phyloP scores from a whole-genome alignment of 495 filamentous ascomycete species.

The Aspergillus homomorphus region DNA sequence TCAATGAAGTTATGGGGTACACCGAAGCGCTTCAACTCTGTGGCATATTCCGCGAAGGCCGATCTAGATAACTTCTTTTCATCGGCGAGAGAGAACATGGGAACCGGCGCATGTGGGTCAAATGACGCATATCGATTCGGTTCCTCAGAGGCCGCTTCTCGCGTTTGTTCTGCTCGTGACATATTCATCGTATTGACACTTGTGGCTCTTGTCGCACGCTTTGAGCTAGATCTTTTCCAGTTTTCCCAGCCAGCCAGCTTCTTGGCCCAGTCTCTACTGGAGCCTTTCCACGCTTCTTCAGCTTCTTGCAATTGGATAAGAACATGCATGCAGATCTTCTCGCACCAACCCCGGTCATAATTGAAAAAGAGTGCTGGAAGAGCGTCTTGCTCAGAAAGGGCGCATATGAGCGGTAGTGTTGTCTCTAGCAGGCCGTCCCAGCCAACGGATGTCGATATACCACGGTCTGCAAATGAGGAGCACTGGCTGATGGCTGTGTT shows the following conservation, averaged over 20 bases:
- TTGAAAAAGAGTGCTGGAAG: conserved; percentile 76
- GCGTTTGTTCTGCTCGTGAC: conserved; percentile 50
- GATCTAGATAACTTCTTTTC: conserved; percentile 45
- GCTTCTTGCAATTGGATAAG: conserved; percentile 46
- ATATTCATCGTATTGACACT: conserved; percentile 37
- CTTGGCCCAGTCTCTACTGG: conserved; percentile 55
- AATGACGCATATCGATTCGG: conserved; percentile 56
- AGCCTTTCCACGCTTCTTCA: conserved; percentile 55
- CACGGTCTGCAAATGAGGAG: background rate
- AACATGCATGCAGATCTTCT: conserved; percentile 49
- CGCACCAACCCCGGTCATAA: conserved; percentile 64
- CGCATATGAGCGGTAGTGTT: conserved; percentile 57
- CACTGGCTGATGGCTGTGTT: background rate
- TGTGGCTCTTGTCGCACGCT: conserved; percentile 36
- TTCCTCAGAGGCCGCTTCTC: conserved; percentile 54
- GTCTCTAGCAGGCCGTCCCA: conserved; percentile 32
- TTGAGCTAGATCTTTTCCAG: conserved; percentile 44
- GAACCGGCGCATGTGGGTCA: conserved; percentile 58
- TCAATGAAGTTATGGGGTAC: conserved; percentile 48
- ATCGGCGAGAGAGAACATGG: conserved; percentile 65
- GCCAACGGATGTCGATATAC: background rate
- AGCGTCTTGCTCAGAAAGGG: conserved; percentile 59
- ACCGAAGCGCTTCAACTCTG: conserved; percentile 41
- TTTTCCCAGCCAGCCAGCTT: conserved; percentile 50
- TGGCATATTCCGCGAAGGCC: conserved; percentile 51